A percentile compares a stretch with the other conserved stretches of the same genome.
Conservation (phyloP, 2,329 filamentous ascomycete species). For the Diaporthe helianthi region DNA sequence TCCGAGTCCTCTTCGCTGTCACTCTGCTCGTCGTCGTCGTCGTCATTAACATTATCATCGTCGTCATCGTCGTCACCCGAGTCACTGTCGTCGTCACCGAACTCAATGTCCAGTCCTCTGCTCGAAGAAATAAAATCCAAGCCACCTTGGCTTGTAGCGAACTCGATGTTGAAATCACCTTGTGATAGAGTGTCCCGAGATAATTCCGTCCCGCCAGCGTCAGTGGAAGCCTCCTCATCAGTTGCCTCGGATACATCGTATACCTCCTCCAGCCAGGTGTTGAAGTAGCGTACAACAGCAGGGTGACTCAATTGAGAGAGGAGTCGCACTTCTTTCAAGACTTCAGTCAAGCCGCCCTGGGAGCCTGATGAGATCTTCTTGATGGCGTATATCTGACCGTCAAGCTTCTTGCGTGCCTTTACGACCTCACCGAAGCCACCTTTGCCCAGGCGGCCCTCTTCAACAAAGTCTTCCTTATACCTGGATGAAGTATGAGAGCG, state of each 20-base stretch:
- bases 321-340: slow-evolving; percentile 84
- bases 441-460: slow-evolving; percentile 87
- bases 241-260: slow-evolving; percentile 56
- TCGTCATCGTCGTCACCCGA: slow-evolving; percentile 71
- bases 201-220: slow-evolving; percentile 46
- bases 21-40: slow-evolving; percentile 48
- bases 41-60: slow-evolving; percentile 46
- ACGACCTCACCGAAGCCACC: slow-evolving; percentile 97
- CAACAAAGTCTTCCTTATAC: slow-evolving; percentile 88
- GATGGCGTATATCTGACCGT: slow-evolving; percentile 92
- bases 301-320: slow-evolving; percentile 94
- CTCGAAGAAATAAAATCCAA: slow-evolving; percentile 94
- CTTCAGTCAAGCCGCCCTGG: slow-evolving; percentile 79
- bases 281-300: slow-evolving; percentile 86
- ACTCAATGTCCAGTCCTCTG: slow-evolving; percentile 78
- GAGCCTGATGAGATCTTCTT: slow-evolving; percentile 93
- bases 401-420: slow-evolving; percentile 91
- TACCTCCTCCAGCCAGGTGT: slow-evolving; percentile 88
- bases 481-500: slow-evolving; percentile 67
- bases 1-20: slow-evolving; percentile 53
- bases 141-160: slow-evolving; percentile 77
- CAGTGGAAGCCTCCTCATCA: slow-evolving; percentile 64
- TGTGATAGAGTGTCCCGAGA: slow-evolving; percentile 52
- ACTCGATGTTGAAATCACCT: slow-evolving; percentile 56
- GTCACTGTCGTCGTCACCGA: slow-evolving; percentile 67